Evolutionary conservation across 164 flowering plant genomes (phyloP).

Genomic region (grape (Vitis vinifera)): ASM3070453v1 NC_081806.1:2967501-2968000

Average conservation of each 20-base stretch:
- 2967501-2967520: slow-evolving; percentile 97
- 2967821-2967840: slow-evolving; percentile 52
- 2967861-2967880: slow-evolving; percentile 84
- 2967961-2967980: slow-evolving; percentile 84
- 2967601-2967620: slow-evolving; percentile 64
- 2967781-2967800: slow-evolving; percentile 85
- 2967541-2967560: slow-evolving; percentile 75
- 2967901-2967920: slow-evolving; percentile 93
- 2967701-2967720: slow-evolving; percentile 91
- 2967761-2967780: slow-evolving; percentile 89
- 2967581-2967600: slow-evolving; percentile 78
- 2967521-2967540: slow-evolving; percentile 89
- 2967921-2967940: slow-evolving; percentile 82
- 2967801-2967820: slow-evolving; percentile 84
- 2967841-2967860: slow-evolving; percentile 66
- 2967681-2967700: slow-evolving; percentile 90
- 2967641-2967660: slow-evolving; percentile 66
- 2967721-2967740: slow-evolving; percentile 83
- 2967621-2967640: slow-evolving; percentile 90
- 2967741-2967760: slow-evolving; percentile 83
- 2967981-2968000: slow-evolving; percentile 92
- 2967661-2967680: slow-evolving; percentile 78
- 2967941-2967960: slow-evolving; percentile 65
- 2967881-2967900: slow-evolving; percentile 81
- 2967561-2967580: slow-evolving; percentile 88